Evolutionary conservation across 2,329 filamentous ascomycete species (phyloP).

Genomic region (Chrysoporthe deuterocubensis): DNA sequence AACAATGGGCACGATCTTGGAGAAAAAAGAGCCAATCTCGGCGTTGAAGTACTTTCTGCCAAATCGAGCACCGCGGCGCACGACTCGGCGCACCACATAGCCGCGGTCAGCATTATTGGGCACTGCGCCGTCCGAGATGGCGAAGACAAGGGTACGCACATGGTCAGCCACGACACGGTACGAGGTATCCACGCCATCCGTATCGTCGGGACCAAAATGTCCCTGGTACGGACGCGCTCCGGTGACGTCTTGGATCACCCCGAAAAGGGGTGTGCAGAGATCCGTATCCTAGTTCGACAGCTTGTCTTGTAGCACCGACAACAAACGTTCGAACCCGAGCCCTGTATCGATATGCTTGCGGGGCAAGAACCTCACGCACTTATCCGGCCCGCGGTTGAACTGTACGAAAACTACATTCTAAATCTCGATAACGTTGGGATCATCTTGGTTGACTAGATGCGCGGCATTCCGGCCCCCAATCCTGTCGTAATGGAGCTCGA

Average conservation of each 20-base stretch:
- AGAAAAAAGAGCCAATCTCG: slow-evolving; percentile 95
- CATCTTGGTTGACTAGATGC: slow-evolving; percentile 89
- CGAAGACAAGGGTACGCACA: slow-evolving; percentile 85
- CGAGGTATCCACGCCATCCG: slow-evolving; percentile 90
- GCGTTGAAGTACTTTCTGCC: slow-evolving; percentile 94
- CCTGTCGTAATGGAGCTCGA: slow-evolving; percentile 95
- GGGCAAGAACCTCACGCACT: slow-evolving; percentile 79
- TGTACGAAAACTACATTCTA: slow-evolving; percentile 99
- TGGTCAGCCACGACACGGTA: slow-evolving; percentile 97
- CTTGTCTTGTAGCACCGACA: slow-evolving; percentile 90
- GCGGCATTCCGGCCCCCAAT: slow-evolving; percentile 91
- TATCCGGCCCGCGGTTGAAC: slow-evolving; percentile 90
- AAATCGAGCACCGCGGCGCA: slow-evolving; percentile 89
- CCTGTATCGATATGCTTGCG: slow-evolving; percentile 97
- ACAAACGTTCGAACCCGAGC: slow-evolving; percentile 93
- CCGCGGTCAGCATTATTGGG: slow-evolving; percentile 95
- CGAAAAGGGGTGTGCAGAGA: slow-evolving; percentile 90
- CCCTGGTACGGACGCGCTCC: slow-evolving; percentile 82
- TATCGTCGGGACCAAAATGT: slow-evolving; percentile 88
- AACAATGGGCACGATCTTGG: slow-evolving; percentile 85
- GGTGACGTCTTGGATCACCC: slow-evolving; percentile 82
- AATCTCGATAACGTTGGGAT: slow-evolving; percentile 94
- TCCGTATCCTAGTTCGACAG: slow-evolving; percentile 96
- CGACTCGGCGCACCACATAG: slow-evolving; percentile 91
- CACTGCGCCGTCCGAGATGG: slow-evolving; percentile 88